These are phyloP conservation scores for Boletus patriciae DNA, from an alignment of 768 basidiomycete species.

Conservation along the genomic window DNA sequence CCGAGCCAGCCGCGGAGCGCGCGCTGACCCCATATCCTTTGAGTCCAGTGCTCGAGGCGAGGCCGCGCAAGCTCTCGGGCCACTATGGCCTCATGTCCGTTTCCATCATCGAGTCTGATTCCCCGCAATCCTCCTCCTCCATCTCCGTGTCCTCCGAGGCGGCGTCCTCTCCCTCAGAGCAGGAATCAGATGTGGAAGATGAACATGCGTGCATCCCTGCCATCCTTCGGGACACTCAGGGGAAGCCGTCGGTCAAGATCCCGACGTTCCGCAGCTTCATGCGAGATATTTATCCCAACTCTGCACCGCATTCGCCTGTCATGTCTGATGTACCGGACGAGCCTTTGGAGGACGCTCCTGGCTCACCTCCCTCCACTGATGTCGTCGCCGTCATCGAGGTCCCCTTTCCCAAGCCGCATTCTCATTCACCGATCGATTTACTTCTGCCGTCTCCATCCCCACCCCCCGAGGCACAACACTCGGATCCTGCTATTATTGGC, in stretches of 20 bases:
- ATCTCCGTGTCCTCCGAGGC: constrained; percentile 40
- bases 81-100: constrained; percentile 58
- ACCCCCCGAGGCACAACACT: constrained; percentile 16
- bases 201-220: constrained; percentile 26
- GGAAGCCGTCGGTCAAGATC: constrained; percentile 28
- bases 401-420: constrained; percentile 33
- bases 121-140: constrained; percentile 38
- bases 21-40: constrained; percentile 23
- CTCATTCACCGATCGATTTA: constrained; percentile 51
- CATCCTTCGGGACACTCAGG: constrained; percentile 15
- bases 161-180: constrained; percentile 33
- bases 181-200: constrained; percentile 59
- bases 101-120: constrained; percentile 28
- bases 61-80: constrained; percentile 45
- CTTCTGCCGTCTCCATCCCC: constrained; percentile 37
- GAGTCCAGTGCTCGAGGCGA: constrained; percentile 27
- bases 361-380: constrained; percentile 7
- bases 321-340: constrained; percentile 11
- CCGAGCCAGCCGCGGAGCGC: constrained; percentile 20
- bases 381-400: constrained; percentile 8
- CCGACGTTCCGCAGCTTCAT: constrained; percentile 35
- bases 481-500: constrained; percentile 43
- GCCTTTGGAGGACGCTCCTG: constrained; percentile 9
- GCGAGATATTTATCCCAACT: constrained; percentile 25
- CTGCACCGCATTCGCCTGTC: constrained; percentile 10